Evolutionary conservation across 768 basidiomycete genomes (phyloP).

Genomic region (Lactifluus echinatus): DNA sequence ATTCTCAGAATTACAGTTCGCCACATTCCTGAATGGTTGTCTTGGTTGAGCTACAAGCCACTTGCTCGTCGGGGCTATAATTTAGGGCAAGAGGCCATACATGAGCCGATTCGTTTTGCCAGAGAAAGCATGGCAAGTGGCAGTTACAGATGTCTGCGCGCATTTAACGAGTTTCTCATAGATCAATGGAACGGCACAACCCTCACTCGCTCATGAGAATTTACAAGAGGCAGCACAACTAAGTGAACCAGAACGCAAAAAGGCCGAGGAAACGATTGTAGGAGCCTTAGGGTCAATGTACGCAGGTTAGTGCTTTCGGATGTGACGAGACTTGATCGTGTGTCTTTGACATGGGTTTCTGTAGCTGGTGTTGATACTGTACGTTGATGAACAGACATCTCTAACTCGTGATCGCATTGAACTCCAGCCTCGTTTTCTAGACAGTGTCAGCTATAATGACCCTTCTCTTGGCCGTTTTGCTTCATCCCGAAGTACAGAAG

Average conservation of each 20-base stretch:
- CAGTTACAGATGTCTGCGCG: no score
- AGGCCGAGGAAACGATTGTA: not conserved
- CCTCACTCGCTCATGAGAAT: not conserved
- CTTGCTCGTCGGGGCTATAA: not conserved
- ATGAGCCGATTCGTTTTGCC: not conserved
- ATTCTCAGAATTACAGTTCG: not conserved
- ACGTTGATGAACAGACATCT: not conserved
- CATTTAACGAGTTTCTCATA: not conserved
- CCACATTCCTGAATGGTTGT: constrained; percentile 3
- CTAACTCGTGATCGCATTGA: not conserved
- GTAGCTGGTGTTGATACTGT: constrained; percentile 7
- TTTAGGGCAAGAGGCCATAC: not conserved
- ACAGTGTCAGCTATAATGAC: not conserved
- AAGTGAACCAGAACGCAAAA: not conserved
- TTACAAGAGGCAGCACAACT: not conserved
- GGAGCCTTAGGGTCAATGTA: not conserved
- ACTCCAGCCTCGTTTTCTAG: not conserved
- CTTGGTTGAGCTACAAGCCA: constrained; percentile 10
- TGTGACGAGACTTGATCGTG: not conserved
- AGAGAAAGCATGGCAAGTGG: constrained; percentile 1
- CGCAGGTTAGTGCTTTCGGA: not conserved
- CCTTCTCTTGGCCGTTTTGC: not conserved
- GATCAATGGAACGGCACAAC: constrained; percentile 2
- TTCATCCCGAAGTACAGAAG: not conserved
- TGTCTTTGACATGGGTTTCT: not conserved